These are phyloP conservation scores for Pichia sp. DNA, from an alignment of 1,139 yeast genomes.

Conservation along the genomic window DNA sequence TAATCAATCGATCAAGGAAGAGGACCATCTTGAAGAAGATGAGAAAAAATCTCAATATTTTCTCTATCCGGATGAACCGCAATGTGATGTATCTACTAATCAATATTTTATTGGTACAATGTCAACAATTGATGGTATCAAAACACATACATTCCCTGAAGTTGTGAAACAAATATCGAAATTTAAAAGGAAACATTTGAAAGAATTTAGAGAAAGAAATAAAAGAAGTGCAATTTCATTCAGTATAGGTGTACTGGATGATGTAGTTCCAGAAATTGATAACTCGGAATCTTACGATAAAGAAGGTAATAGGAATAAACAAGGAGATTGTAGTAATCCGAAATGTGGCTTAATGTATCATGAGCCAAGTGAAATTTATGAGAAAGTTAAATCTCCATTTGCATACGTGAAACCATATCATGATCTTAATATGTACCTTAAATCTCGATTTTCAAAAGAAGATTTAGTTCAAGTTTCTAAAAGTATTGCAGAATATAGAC, in stretches of 20 bases:
- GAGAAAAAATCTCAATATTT: no score
- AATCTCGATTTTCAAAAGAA: constrained; percentile 59
- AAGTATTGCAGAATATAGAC: constrained; percentile 83
- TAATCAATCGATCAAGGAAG: no score
- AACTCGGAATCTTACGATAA: not conserved
- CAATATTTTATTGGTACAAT: constrained; percentile 53
- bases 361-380: constrained; percentile 78
- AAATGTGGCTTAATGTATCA: constrained; percentile 37
- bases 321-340: constrained; percentile 1
- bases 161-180: constrained; percentile 43
- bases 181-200: constrained; percentile 37
- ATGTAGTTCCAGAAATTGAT: constrained; percentile 18
- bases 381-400: constrained; percentile 65
- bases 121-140: constrained; percentile 26
- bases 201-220: constrained; percentile 35
- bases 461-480: constrained; percentile 72
- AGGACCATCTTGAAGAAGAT: not conserved
- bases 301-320: not conserved
- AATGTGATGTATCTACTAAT: constrained; percentile 46
- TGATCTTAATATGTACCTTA: constrained; percentile 64
- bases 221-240: constrained; percentile 44
- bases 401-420: constrained; percentile 90
- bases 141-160: constrained; percentile 44
- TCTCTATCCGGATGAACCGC: constrained; percentile 20
- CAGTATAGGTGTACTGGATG: constrained; percentile 44